Conservation (phyloP, 805 yeast species). For the Metschnikowia corniflorae region DNA sequence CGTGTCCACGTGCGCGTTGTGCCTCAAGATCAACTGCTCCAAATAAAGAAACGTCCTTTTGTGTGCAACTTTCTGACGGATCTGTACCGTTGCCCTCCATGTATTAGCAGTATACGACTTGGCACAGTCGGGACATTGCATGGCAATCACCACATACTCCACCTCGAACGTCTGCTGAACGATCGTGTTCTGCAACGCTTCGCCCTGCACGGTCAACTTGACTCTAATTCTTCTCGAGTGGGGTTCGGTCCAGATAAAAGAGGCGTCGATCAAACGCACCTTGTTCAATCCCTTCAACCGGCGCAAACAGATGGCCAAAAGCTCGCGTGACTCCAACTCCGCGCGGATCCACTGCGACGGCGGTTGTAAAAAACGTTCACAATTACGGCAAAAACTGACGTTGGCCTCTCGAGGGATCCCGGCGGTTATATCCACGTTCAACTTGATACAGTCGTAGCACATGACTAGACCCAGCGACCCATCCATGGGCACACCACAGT, state of each 20-base stretch:
- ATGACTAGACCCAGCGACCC: constrained; percentile 89
- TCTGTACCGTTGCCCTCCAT: constrained; percentile 97
- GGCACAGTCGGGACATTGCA: constrained; percentile 99
- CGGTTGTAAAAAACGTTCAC: constrained; percentile 94
- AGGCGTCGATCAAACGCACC: constrained; percentile 87
- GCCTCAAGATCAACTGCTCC: constrained; percentile 91
- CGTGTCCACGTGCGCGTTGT: constrained; percentile 91
- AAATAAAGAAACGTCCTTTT: constrained; percentile 93
- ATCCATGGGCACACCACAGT: constrained; percentile 98
- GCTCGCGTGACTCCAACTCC: constrained; percentile 86
- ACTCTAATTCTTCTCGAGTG: constrained; percentile 93
- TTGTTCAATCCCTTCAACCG: constrained; percentile 83
- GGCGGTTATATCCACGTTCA: constrained; percentile 89
- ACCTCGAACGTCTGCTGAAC: constrained; percentile 94
- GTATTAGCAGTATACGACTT: constrained; percentile 94
- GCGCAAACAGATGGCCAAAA: constrained; percentile 84
- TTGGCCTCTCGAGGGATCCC: constrained; percentile 92
- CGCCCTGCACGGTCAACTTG: constrained; percentile 93
- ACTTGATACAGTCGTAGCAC: constrained; percentile 96
- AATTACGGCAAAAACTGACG: constrained; percentile 90
- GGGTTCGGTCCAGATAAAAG: constrained; percentile 98
- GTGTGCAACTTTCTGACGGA: constrained; percentile 95
- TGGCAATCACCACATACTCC: constrained; percentile 87
- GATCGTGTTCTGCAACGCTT: constrained; percentile 86
- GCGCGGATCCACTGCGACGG: constrained; percentile 93